These are phyloP conservation scores for Phytophthora sansomeana DNA, from an alignment of 352 stramenopile genomes.

Conservation along the genomic window DNA sequence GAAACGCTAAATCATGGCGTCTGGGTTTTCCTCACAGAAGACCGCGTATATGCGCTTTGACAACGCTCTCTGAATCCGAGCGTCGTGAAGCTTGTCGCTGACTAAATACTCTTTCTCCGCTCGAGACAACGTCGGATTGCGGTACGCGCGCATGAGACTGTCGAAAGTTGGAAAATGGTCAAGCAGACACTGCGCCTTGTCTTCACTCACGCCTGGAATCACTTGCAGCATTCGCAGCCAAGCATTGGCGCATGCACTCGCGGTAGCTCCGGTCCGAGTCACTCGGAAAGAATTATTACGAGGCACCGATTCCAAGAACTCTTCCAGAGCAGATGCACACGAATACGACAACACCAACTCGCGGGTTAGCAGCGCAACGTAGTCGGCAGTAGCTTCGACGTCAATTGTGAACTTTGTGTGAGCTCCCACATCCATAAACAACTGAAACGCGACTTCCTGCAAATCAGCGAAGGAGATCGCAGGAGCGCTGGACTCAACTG, in stretches of 20 bases:
- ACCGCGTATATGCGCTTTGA: conserved; percentile 67
- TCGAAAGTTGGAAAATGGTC: conserved; percentile 69
- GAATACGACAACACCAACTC: conserved; percentile 58
- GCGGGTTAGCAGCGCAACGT: conserved; percentile 62
- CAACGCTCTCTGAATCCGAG: conserved; percentile 50
- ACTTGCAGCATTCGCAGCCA: conserved; percentile 87
- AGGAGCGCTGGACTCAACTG: not conserved
- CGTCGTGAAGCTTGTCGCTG: conserved; percentile 53
- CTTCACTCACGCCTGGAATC: conserved; percentile 76
- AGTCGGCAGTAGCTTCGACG: conserved; percentile 55
- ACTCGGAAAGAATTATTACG: conserved; percentile 73
- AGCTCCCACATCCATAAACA: conserved; percentile 66
- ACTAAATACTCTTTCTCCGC: conserved; percentile 67
- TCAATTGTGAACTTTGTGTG: conserved; percentile 79
- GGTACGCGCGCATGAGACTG: conserved; percentile 60
- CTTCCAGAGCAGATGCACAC: conserved; percentile 50
- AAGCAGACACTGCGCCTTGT: conserved; percentile 70
- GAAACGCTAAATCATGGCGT: conserved; percentile 35
- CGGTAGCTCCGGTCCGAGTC: conserved; percentile 45
- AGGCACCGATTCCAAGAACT: conserved; percentile 64
- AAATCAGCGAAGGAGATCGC: conserved; percentile 63
- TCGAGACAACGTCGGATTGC: conserved; percentile 38
- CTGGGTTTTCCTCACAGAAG: conserved; percentile 53
- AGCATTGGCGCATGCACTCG: conserved; percentile 59
- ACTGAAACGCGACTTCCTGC: conserved; percentile 66